Percentiles rank a stretch among this genome's conserved stretches.
Conservation (phyloP, 2,329 filamentous ascomycete species). For the Lizonia empirigonia region DNA sequence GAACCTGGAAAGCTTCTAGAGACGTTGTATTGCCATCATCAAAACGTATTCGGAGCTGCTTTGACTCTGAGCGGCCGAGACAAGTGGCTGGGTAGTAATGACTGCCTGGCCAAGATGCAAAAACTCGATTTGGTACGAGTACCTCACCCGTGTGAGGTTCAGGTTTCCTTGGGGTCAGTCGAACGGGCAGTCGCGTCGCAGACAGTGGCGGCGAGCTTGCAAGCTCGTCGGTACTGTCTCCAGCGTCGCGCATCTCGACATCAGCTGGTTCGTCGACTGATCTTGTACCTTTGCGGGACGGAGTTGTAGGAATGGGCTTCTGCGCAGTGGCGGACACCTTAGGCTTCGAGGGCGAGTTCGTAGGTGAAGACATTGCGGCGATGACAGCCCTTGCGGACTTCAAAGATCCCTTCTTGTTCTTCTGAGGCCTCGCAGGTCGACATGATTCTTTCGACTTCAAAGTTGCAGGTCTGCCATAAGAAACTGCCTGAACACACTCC, state of each 20-base stretch:
- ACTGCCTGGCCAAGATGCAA: slow-evolving; percentile 63
- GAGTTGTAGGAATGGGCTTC: slow-evolving; percentile 20
- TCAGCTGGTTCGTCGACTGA: slow-evolving; percentile 13
- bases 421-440: slow-evolving; percentile 22
- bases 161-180: slow-evolving; percentile 4
- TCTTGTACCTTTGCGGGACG: slow-evolving; percentile 7
- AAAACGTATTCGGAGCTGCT: slow-evolving; percentile 55
- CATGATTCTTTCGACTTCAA: slow-evolving; percentile 30
- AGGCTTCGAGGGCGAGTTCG: slow-evolving; percentile 21
- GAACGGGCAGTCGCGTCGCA: slow-evolving; percentile 24
- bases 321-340: slow-evolving; percentile 8
- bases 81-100: slow-evolving; percentile 67
- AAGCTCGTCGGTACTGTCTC: slow-evolving; percentile 27
- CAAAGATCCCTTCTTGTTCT: slow-evolving; percentile 33
- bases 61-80: slow-evolving; percentile 52
- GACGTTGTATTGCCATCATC: slow-evolving; percentile 54
- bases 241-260: slow-evolving; percentile 29
- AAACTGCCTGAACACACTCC: slow-evolving; percentile 22
- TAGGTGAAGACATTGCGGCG: slow-evolving; percentile 26
- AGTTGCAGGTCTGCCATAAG: slow-evolving; percentile 25
- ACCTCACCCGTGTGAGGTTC: slow-evolving; percentile 20
- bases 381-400: slow-evolving; percentile 35
- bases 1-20: slow-evolving; percentile 48
- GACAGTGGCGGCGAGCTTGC: slow-evolving; percentile 23
- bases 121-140: slow-evolving; percentile 58